A percentile compares a stretch with the other conserved stretches of the same genome.
phyloP scores from a whole-genome alignment of 495 filamentous ascomycete genomes.

The Xylaria intraflava region DNA sequence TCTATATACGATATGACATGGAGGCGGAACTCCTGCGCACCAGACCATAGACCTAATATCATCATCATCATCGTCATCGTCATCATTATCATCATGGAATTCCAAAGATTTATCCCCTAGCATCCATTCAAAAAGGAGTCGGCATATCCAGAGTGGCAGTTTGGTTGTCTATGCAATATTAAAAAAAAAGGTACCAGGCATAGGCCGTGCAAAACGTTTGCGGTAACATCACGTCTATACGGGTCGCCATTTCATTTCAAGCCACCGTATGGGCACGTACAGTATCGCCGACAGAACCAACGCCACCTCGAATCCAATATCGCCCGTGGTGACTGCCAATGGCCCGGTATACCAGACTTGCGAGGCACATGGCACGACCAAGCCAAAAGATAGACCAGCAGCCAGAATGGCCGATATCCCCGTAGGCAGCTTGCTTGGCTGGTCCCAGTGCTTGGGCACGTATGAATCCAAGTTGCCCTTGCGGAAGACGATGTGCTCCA shows the following conservation, averaged over 20 bases:
- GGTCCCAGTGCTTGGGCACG: conserved; percentile 42
- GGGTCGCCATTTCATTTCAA: conserved; percentile 28
- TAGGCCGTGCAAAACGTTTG: no score
- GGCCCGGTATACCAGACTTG: conserved; percentile 48
- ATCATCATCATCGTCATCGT: no score
- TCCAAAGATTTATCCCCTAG: no score
- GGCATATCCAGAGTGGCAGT: no score
- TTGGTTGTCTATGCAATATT: no score
- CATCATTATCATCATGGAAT: no score
- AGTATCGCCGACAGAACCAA: conserved; percentile 40
- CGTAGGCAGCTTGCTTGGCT: conserved; percentile 36
- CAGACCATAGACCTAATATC: no score
- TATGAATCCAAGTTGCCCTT: conserved; percentile 31
- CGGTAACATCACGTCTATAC: neutral
- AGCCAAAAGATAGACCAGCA: conserved; percentile 28
- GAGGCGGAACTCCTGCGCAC: no score
- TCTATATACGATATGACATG: no score
- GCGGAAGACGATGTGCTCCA: conserved; percentile 44
- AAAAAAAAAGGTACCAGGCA: no score
- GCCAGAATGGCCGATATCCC: conserved; percentile 39
- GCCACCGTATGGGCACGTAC: conserved; percentile 37
- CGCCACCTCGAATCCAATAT: conserved; percentile 49
- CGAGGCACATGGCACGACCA: conserved; percentile 45
- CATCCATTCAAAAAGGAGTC: no score
- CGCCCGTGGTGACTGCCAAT: conserved; percentile 43